These are phyloP conservation scores for Ormosia semicastrata DNA, from an alignment of 306 rosid species.

Conservation along the genomic window DNA sequence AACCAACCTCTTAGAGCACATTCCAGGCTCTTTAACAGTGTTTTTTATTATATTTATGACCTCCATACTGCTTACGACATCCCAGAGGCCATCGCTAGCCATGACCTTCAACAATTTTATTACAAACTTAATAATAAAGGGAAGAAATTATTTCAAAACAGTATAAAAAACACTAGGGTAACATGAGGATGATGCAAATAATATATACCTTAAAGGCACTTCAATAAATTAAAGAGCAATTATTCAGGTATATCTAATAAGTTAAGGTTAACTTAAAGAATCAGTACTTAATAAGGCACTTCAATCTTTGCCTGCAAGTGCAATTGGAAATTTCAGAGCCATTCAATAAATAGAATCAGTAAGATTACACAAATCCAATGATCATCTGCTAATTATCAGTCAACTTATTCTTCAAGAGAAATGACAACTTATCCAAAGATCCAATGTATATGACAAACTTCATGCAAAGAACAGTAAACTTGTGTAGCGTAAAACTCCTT, in stretches of 20 bases:
- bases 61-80: constrained; percentile 70
- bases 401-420: not conserved
- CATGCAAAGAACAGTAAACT: not conserved
- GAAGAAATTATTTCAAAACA: not conserved
- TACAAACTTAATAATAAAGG: not conserved
- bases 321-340: not conserved
- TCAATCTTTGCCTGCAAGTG: not conserved
- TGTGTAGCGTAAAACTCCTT: constrained; percentile 3
- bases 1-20: constrained; percentile 95
- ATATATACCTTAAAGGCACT: not conserved
- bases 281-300: not conserved
- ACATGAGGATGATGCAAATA: not conserved
- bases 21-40: constrained; percentile 88
- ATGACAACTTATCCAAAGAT: not conserved
- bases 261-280: not conserved
- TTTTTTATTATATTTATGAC: constrained; percentile 64
- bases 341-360: not conserved
- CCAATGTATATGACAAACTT: not conserved
- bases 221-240: not conserved
- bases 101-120: constrained; percentile 52
- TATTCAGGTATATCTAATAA: not conserved
- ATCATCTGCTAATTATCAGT: not conserved
- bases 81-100: constrained; percentile 98
- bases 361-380: not conserved
- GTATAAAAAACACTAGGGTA: not conserved